These are phyloP conservation scores for Phlebiopsis gigantea DNA, from an alignment of 768 basidiomycete species.

Conservation along the genomic window DNA sequence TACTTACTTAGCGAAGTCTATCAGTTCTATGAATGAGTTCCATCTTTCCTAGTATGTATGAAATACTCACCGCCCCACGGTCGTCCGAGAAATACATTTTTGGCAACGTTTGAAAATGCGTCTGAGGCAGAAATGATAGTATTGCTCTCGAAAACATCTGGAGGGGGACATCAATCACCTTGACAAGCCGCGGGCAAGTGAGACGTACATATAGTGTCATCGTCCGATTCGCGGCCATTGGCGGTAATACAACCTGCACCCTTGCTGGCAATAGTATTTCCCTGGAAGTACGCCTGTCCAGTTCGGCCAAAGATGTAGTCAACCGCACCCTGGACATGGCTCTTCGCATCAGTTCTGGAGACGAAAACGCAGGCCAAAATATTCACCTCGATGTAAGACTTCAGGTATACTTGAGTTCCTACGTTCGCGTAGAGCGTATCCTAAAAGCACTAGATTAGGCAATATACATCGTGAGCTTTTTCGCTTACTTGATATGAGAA, in stretches of 20 bases:
- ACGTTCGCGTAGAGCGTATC: slow-evolving; percentile 1
- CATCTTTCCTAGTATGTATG: too few species aligned
- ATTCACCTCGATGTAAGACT: slow-evolving; percentile 1
- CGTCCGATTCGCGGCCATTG: not conserved
- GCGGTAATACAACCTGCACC: slow-evolving; percentile 2
- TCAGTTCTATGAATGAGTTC: too few species aligned
- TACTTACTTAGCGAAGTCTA: slow-evolving; percentile 1
- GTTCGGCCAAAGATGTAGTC: not conserved
- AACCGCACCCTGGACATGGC: not conserved
- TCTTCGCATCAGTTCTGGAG: not conserved
- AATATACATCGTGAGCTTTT: not conserved
- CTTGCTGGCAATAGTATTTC: not conserved
- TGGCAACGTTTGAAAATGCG: not conserved
- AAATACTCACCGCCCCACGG: slow-evolving; percentile 3
- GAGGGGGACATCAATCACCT: not conserved
- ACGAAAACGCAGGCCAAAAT: not conserved
- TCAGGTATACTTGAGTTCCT: not conserved
- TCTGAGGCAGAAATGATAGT: not conserved
- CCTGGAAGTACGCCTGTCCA: not conserved
- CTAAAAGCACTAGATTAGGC: not conserved
- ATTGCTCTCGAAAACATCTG: slow-evolving; percentile 4
- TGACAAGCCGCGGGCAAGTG: not conserved
- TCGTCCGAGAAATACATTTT: not conserved
- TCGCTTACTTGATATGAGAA: not conserved
- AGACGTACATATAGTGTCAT: not conserved